Conservation (phyloP, 179 eudicot genomes). For the Silene coronaria region DNA sequence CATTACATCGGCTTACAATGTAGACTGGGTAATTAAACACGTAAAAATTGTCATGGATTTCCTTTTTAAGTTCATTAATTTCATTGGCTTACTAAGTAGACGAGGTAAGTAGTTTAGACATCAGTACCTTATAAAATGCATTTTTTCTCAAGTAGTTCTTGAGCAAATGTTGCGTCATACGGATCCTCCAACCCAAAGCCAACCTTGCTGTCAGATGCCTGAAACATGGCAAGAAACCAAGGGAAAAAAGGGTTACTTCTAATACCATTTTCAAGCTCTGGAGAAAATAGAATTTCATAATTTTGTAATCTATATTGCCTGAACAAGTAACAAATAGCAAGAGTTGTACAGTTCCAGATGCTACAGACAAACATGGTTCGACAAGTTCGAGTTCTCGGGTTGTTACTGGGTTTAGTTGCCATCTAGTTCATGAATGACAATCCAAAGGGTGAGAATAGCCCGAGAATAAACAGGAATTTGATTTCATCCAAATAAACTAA, state of each 20-base stretch:
- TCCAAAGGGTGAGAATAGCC: not conserved
- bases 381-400: too few species aligned
- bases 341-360: not conserved
- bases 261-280: constrained; percentile 11
- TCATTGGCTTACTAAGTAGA: not conserved
- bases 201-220: constrained; percentile 85
- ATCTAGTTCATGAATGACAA: not conserved
- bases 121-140: constrained; percentile 84
- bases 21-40: not conserved
- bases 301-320: not conserved
- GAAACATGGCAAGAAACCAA: constrained; percentile 21
- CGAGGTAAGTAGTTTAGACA: not conserved
- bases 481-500: not conserved
- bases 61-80: not conserved
- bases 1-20: too few species aligned
- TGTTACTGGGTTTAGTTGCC: too few species aligned
- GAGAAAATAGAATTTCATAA: not conserved
- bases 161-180: constrained; percentile 81
- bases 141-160: constrained; percentile 72
- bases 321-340: not conserved
- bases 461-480: not conserved
- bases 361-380: not conserved
- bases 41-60: not conserved
- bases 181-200: constrained; percentile 94
- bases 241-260: not conserved